Percentiles rank a stretch among this genome's conserved stretches.
These are phyloP conservation scores for Biscutella auriculata DNA, from an alignment of 441 rosid species.

Conservation along the genomic window DNA sequence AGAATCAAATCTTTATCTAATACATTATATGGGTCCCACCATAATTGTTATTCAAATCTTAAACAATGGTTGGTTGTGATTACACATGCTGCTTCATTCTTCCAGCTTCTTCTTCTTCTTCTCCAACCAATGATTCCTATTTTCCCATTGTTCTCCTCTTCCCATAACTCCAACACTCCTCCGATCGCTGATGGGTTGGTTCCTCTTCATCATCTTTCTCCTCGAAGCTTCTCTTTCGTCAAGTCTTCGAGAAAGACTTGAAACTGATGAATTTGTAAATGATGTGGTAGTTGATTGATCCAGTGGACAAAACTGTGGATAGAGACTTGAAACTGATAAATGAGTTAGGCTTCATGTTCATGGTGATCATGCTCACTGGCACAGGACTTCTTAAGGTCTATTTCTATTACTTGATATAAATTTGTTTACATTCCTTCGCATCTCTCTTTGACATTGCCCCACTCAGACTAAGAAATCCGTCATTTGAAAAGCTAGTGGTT, in stretches of 20 bases:
- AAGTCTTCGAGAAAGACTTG: slow-evolving; percentile 85
- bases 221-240: slow-evolving; percentile 66
- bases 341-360: slow-evolving; percentile 87
- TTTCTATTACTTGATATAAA: background rate
- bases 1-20: no score
- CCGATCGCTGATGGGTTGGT: slow-evolving; percentile 27
- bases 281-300: slow-evolving; percentile 84
- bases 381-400: slow-evolving; percentile 75
- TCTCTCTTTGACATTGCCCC: background rate
- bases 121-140: slow-evolving; percentile 5
- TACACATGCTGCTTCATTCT: background rate
- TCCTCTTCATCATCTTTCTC: slow-evolving; percentile 20
- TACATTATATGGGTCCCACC: no score
- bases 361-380: slow-evolving; percentile 95
- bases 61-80: slow-evolving; percentile 5
- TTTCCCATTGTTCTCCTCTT: slow-evolving; percentile 3
- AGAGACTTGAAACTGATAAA: slow-evolving; percentile 61
- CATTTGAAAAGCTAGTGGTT: slow-evolving; percentile 70
- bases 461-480: slow-evolving; percentile 58
- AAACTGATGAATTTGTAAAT: no score
- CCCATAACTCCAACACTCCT: background rate
- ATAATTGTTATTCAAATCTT: no score
- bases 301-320: slow-evolving; percentile 76
- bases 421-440: background rate
- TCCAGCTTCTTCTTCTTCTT: slow-evolving; percentile 6